Evolutionary conservation across 2,329 filamentous ascomycete genomes (phyloP).

Genomic region (Allantophomopsis cytisporea): DNA sequence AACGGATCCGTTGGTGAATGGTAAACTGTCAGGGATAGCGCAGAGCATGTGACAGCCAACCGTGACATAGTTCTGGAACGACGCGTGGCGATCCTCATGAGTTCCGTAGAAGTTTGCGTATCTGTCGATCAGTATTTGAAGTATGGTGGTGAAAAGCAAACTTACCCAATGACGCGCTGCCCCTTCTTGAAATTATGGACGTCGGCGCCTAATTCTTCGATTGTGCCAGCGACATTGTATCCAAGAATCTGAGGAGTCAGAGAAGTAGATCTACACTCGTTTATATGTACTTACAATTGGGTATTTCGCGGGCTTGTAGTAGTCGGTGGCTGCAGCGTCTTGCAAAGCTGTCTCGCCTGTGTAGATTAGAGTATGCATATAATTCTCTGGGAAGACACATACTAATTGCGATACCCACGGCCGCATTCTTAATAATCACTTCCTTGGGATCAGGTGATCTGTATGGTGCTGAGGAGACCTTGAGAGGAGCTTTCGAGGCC

Average conservation of each 20-base stretch:
- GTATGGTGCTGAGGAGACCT: conserved; percentile 22
- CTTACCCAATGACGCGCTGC: conserved; percentile 13
- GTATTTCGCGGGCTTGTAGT: too few species aligned
- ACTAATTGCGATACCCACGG: conserved; percentile 24
- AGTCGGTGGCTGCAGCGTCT: too few species aligned
- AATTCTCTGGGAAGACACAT: conserved; percentile 20
- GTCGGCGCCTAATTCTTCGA: conserved; percentile 24
- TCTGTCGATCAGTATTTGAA: background rate
- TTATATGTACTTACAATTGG: too few species aligned
- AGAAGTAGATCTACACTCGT: background rate
- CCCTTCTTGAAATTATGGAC: conserved; percentile 26
- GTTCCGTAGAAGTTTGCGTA: too few species aligned
- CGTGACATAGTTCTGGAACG: conserved; percentile 16
- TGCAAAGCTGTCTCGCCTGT: too few species aligned
- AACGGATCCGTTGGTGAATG: conserved; percentile 15
- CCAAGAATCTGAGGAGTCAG: conserved; percentile 9
- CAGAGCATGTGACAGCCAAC: conserved; percentile 8
- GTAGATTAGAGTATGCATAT: conserved; percentile 7
- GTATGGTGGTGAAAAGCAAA: conserved; percentile 18
- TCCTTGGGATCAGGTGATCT: conserved; percentile 15
- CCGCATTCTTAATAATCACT: conserved; percentile 20
- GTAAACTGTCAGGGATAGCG: conserved; percentile 13
- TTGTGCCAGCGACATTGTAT: conserved; percentile 12
- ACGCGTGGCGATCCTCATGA: too few species aligned
- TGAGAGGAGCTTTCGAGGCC: conserved; percentile 17